Evolutionary conservation across 2,329 filamentous ascomycete genomes (phyloP), one percentile per base, ranked within the genome.

Genomic region (Ophiostoma ips): DNA sequence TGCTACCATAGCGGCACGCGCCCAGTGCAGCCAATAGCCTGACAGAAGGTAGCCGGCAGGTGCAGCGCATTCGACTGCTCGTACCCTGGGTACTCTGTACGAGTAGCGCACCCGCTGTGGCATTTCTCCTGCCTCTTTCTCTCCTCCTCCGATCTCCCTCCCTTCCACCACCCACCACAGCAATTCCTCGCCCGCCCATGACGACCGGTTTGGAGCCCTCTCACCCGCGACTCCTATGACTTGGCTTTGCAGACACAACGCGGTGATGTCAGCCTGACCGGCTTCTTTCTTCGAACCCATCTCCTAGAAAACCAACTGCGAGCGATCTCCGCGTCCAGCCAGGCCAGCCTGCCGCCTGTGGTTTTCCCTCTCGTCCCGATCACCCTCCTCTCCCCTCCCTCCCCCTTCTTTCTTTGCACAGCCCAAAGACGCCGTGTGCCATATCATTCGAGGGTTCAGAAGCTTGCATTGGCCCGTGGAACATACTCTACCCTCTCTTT

Each of bases 1-100:
- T 43, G 21, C 40, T 43, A 30, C 24, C 13, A 28, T 40, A 12
- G n/a, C 37, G 36, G 15, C 18, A 31, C 28, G 36, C 35, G 40
- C 48, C 46, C 44, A 41, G 46, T 33, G 50, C 46, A 46, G 45
- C 37, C 33, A 33, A 40, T 24, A 35, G 16, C 50, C 38, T 24
- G 21, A 8, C 24, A 41, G 48, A 16, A 16, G 16, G 24, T 28
- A 41, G 21, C 19, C 46, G 40, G 46, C 46, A 41, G 46, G 40
- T 46, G 40, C 50, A 52, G 50, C 47, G 49, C 52, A 49, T 43
- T 46, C 48, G 37, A 46, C 46, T 35, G 36, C 37, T 24, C 19
- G n/a, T n/a, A n/a, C n/a, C n/a, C n/a, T n/a, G n/a, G n/a, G n/a
- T n/a, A n/a, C n/a, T n/a, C n/a, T n/a, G n/a, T n/a, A 49, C 35